Evolutionary conservation across 495 filamentous ascomycete genomes (phyloP).

Genomic region (Aspergillus kassunensis): DNA sequence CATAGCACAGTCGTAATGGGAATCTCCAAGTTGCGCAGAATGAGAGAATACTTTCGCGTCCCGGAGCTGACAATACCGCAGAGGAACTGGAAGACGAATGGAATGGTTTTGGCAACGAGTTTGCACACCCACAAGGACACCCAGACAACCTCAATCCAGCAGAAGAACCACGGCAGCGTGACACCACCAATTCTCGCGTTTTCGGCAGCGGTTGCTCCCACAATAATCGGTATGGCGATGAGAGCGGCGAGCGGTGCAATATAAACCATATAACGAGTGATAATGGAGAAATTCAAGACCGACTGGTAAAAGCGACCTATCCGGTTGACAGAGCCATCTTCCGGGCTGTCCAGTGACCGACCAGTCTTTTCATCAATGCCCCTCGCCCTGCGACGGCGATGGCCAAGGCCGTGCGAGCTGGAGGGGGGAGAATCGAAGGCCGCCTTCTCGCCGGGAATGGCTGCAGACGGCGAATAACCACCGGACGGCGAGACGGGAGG

Average conservation of each 20-base stretch:
- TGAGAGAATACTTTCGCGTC: slow-evolving; percentile 85
- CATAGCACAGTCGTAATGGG: slow-evolving; percentile 86
- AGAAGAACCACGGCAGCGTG: slow-evolving; percentile 72
- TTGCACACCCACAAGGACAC: slow-evolving; percentile 84
- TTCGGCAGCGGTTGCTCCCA: slow-evolving; percentile 55
- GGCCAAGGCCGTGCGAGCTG: slow-evolving; percentile 25
- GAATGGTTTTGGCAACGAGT: slow-evolving; percentile 72
- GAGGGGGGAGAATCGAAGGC: slow-evolving; percentile 30
- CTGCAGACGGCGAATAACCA: slow-evolving; percentile 14
- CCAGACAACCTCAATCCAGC: slow-evolving; percentile 93
- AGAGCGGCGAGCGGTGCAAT: slow-evolving; percentile 71
- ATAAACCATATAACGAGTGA: slow-evolving; percentile 88
- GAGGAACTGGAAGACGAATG: slow-evolving; percentile 78
- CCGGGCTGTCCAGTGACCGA: slow-evolving; percentile 43
- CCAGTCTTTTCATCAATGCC: slow-evolving; percentile 43
- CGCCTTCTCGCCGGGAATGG: slow-evolving; percentile 42
- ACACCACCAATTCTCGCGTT: slow-evolving; percentile 60
- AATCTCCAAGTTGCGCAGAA: slow-evolving; percentile 75
- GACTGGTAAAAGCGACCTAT: slow-evolving; percentile 88
- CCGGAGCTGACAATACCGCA: slow-evolving; percentile 87
- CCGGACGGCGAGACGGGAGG: slow-evolving; percentile 15
- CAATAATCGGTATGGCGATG: slow-evolving; percentile 77
- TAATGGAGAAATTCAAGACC: slow-evolving; percentile 76
- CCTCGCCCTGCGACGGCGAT: slow-evolving; percentile 49
- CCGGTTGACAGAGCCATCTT: slow-evolving; percentile 63